Evolutionary conservation across 495 filamentous ascomycete species (phyloP).

Genomic region (Trichocladium uniseriatum): DNA sequence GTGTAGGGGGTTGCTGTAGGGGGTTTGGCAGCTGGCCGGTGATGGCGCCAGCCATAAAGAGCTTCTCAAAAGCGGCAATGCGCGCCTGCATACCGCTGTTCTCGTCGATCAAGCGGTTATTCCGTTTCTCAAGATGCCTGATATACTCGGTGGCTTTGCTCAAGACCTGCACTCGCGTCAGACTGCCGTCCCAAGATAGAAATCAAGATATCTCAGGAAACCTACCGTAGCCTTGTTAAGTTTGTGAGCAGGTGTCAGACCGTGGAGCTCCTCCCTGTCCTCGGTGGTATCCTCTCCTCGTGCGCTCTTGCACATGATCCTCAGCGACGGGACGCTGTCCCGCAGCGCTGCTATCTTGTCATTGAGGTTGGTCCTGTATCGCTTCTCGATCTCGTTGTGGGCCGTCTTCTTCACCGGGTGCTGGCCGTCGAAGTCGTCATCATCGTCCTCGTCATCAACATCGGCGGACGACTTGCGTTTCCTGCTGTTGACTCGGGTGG

Average conservation of each 20-base stretch:
- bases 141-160: slow-evolving; percentile 97
- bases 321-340: slow-evolving; percentile 79
- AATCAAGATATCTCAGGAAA: neutral
- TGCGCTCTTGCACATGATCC: slow-evolving; percentile 60
- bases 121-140: slow-evolving; percentile 80
- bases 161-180: slow-evolving; percentile 44
- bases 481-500: slow-evolving; percentile 38
- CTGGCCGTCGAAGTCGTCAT: slow-evolving; percentile 48
- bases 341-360: slow-evolving; percentile 90
- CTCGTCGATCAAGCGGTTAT: slow-evolving; percentile 70
- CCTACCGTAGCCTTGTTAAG: slow-evolving; percentile 86
- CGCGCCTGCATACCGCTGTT: slow-evolving; percentile 64
- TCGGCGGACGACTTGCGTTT: slow-evolving; percentile 59
- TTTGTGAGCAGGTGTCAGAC: slow-evolving; percentile 73
- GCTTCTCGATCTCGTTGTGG: slow-evolving; percentile 96
- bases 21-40: slow-evolving; percentile 35
- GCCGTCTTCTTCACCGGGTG: slow-evolving; percentile 87
- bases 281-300: slow-evolving; percentile 58
- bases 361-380: slow-evolving; percentile 91
- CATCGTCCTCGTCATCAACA: slow-evolving; percentile 39
- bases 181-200: neutral
- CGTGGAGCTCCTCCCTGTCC: slow-evolving; percentile 70
- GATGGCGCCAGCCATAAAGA: slow-evolving; percentile 53
- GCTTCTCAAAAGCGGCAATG: slow-evolving; percentile 58
- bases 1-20: slow-evolving; percentile 38